Percentiles rank a stretch among this genome's conserved stretches.
These are phyloP conservation scores for Primulina tabacum DNA, from an alignment of 257 asterid genomes.

Conservation along the genomic window DNA sequence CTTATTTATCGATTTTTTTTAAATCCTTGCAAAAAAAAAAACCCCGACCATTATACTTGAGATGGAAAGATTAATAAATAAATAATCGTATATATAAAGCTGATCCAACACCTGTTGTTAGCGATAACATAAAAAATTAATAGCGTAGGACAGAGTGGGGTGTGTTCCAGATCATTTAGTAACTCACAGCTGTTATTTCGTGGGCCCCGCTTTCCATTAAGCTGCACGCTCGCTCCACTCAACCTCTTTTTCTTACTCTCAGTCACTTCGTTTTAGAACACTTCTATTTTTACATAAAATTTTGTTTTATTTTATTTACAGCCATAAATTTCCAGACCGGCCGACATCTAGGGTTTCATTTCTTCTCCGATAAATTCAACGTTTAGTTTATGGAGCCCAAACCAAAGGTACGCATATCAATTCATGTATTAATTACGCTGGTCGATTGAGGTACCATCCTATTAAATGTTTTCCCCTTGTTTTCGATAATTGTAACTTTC, in stretches of 20 bases:
- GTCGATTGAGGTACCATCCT: conserved; percentile 21
- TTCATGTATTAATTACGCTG: conserved; percentile 19
- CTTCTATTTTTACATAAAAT: not conserved
- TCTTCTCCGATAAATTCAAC: conserved; percentile 14
- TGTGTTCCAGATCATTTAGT: not conserved
- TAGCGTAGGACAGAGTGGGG: not conserved
- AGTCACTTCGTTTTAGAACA: not conserved
- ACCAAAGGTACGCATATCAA: conserved; percentile 42
- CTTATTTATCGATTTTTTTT: too few relatives aligned
- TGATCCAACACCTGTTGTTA: too few relatives aligned
- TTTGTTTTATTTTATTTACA: too few relatives aligned
- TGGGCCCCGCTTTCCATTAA: not conserved
- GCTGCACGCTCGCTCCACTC: not conserved
- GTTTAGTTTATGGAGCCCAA: conserved; percentile 36
- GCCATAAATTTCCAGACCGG: not conserved
- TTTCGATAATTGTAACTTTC: conserved; percentile 12
- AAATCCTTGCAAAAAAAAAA: too few relatives aligned
- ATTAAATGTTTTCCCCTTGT: conserved; percentile 12
- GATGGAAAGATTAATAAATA: too few relatives aligned
- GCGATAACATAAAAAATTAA: too few relatives aligned
- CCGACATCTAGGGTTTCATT: conserved; percentile 36
- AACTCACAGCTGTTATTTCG: not conserved
- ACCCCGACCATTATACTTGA: too few relatives aligned
- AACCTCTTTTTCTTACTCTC: not conserved
- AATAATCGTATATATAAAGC: too few relatives aligned